A percentile compares a stretch with the other conserved stretches of the same genome.
phyloP scores from a whole-genome alignment of 108 stramenopile species.

The Nitzschia sp. region DNA sequence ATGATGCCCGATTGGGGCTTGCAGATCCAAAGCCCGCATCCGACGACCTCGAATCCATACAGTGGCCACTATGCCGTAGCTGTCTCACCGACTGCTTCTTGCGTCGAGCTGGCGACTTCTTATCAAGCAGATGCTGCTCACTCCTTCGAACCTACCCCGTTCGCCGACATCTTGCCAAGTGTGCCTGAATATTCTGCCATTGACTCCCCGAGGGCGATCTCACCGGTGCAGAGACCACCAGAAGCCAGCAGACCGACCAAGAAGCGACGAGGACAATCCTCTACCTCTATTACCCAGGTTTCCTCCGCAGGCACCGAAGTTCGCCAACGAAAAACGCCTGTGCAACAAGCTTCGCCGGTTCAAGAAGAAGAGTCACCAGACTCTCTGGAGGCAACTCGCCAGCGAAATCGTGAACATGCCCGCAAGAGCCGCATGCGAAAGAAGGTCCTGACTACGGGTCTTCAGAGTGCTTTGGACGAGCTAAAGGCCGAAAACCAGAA shows the following conservation, averaged over 20 bases:
- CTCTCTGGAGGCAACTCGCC: neutral
- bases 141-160: neutral
- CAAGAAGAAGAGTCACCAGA: neutral
- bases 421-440: constrained; percentile 92
- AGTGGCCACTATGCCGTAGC: neutral
- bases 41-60: neutral
- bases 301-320: neutral
- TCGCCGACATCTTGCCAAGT: neutral
- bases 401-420: constrained; percentile 92
- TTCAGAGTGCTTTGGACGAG: constrained; percentile 79
- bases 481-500: constrained; percentile 86
- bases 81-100: neutral
- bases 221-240: neutral
- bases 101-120: neutral
- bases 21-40: neutral
- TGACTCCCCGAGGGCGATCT: neutral
- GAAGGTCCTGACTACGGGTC: constrained; percentile 90
- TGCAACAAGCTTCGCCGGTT: too few relatives aligned
- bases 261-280: neutral
- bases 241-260: neutral
- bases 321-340: too few relatives aligned
- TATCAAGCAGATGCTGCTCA: neutral
- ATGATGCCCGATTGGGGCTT: neutral
- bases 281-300: neutral
- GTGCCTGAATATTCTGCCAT: neutral